Percentiles rank a stretch among this genome's conserved stretches.
These are phyloP conservation scores for Phaseolus lunatus DNA, from an alignment of 306 rosid species.

Conservation along the genomic window DNA sequence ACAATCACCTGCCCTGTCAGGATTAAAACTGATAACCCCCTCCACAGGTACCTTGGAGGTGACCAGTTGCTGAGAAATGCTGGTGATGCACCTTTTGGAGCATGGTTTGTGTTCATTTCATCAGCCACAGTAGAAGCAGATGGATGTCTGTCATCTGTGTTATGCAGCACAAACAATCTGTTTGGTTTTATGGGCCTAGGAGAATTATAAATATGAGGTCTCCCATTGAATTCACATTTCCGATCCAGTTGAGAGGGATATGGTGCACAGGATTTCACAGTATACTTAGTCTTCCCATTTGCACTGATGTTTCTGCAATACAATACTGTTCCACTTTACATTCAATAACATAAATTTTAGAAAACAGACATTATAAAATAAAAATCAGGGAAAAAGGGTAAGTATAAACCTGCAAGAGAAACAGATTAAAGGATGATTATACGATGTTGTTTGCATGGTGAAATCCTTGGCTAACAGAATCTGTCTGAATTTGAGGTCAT, in stretches of 20 bases:
- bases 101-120: constrained; percentile 63
- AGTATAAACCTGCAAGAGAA: constrained; percentile 55
- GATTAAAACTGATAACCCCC: constrained; percentile 82
- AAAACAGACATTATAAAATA: constrained; percentile 1
- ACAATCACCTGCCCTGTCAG: constrained; percentile 86
- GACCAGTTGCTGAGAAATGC: constrained; percentile 72
- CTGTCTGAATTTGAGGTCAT: constrained; percentile 41
- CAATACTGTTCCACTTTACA: constrained; percentile 22
- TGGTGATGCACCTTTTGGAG: constrained; percentile 49
- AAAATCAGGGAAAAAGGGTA: constrained; percentile 1
- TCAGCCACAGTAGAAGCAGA: constrained; percentile 53
- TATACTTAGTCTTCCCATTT: constrained; percentile 41
- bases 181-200: constrained; percentile 37
- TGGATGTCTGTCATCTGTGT: constrained; percentile 65
- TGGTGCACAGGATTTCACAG: constrained; percentile 48
- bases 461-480: constrained; percentile 35
- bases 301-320: constrained; percentile 58
- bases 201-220: constrained; percentile 45
- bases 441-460: constrained; percentile 55
- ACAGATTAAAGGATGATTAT: constrained; percentile 50
- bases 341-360: constrained; percentile 24
- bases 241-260: constrained; percentile 45
- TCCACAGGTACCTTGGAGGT: constrained; percentile 88
- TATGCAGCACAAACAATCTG: constrained; percentile 61
- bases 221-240: constrained; percentile 44